These are phyloP conservation scores for Chlorella variabilis DNA, from an alignment of 163 green algal species.

Conservation along the genomic window DNA sequence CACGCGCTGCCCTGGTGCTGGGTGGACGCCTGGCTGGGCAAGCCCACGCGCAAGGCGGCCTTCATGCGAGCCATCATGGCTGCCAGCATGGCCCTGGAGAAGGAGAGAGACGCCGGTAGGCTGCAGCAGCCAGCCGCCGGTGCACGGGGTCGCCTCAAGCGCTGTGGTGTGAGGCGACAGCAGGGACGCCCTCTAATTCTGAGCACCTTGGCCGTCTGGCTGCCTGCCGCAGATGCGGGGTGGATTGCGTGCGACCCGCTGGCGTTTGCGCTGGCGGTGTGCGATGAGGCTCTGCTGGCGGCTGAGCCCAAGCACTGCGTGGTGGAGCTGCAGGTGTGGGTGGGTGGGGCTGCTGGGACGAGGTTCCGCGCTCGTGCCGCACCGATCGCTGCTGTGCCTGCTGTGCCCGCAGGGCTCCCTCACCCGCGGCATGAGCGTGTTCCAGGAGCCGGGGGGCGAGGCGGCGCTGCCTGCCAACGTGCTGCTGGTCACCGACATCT, in stretches of 20 bases:
- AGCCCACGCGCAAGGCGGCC: constrained; percentile 12
- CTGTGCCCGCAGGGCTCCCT: background rate
- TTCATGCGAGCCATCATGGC: constrained; percentile 14
- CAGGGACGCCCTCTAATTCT: too few species aligned
- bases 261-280: constrained; percentile 11
- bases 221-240: background rate
- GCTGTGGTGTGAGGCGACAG: too few species aligned
- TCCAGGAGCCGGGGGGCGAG: background rate
- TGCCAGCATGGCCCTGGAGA: background rate
- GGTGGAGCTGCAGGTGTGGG: constrained; percentile 6
- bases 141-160: too few species aligned
- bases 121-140: too few species aligned
- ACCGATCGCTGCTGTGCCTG: background rate
- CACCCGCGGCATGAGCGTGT: constrained; percentile 26
- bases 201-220: too few species aligned
- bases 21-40: constrained; percentile 23
- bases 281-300: constrained; percentile 1
- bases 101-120: constrained; percentile 4
- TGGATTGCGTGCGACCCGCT: constrained; percentile 22
- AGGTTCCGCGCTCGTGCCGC: background rate
- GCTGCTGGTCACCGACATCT: background rate
- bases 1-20: constrained; percentile 7
- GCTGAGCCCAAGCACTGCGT: constrained; percentile 7
- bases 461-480: background rate
- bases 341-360: background rate